A percentile compares a stretch with the other conserved stretches of the same genome.
phyloP scores from a whole-genome alignment of 257 asterid genomes.

The Primulina eburnea region DNA sequence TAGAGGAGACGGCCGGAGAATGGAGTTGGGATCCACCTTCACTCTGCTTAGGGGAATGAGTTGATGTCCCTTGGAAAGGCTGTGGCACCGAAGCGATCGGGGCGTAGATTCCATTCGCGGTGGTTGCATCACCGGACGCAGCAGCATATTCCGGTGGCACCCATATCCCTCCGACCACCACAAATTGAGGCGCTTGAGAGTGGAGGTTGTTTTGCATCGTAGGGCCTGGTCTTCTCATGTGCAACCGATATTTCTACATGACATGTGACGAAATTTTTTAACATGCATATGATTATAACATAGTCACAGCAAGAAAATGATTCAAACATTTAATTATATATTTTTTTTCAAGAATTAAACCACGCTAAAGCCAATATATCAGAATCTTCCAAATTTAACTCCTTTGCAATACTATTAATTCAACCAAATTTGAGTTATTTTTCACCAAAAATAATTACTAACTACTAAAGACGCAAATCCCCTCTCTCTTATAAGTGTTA shows the following conservation, averaged over 20 bases:
- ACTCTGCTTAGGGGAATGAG: conserved; percentile 19
- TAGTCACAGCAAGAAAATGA: neutral
- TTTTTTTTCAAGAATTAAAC: no score
- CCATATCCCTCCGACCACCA: conserved; percentile 53
- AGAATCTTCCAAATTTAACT: no score
- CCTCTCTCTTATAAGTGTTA: no score
- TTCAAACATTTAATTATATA: neutral
- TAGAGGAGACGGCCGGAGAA: conserved; percentile 47
- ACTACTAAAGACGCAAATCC: no score
- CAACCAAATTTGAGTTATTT: no score
- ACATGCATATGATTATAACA: no score
- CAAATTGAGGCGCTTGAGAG: conserved; percentile 46
- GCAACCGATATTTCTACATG: conserved; percentile 64
- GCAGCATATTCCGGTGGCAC: conserved; percentile 47
- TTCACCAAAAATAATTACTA: no score
- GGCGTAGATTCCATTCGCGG: conserved; percentile 25
- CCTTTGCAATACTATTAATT: no score
- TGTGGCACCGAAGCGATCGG: conserved; percentile 30
- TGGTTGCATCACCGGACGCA: conserved; percentile 18
- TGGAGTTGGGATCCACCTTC: conserved; percentile 33
- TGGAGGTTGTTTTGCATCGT: conserved; percentile 38
- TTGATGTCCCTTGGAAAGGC: conserved; percentile 16
- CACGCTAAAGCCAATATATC: no score
- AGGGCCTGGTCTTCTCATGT: conserved; percentile 56
- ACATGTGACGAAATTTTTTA: neutral